A percentile compares a stretch with the other conserved stretches of the same genome.
Evolutionary conservation across 1,284 basidiomycete genomes (phyloP).

Genomic region (Austroboletus rostrupii): DNA sequence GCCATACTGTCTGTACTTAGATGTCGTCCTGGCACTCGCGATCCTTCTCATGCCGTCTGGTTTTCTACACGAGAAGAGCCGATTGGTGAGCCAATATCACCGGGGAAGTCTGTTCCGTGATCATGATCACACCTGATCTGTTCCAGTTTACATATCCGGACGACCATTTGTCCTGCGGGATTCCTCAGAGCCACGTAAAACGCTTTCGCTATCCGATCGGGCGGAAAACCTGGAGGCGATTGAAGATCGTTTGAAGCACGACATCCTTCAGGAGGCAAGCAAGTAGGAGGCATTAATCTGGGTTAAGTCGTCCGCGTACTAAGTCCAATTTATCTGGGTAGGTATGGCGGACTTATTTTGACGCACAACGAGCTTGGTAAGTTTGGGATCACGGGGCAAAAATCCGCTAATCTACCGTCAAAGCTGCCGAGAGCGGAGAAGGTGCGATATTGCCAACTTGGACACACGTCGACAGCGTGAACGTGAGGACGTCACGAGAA

Average conservation of each 20-base stretch:
- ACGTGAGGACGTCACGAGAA: conserved; percentile 86
- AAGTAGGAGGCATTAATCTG: conserved; percentile 43
- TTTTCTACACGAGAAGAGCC: conserved; percentile 85
- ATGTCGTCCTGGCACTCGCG: conserved; percentile 62
- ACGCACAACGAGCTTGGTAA: conserved; percentile 87
- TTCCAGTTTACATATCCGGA: conserved; percentile 81
- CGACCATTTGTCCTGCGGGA: conserved; percentile 96
- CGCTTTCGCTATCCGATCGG: conserved; percentile 83
- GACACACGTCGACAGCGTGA: conserved; percentile 85
- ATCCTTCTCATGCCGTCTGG: conserved; percentile 75
- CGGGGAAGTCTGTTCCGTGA: neutral
- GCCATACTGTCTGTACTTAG: conserved; percentile 88
- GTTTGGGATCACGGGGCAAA: conserved; percentile 16
- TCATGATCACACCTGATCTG: neutral
- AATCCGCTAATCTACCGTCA: conserved; percentile 3
- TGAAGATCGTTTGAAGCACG: conserved; percentile 85
- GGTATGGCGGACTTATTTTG: conserved; percentile 87
- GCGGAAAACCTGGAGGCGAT: conserved; percentile 96
- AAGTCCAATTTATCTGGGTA: conserved; percentile 25
- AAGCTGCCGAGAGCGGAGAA: conserved; percentile 65
- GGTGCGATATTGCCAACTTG: conserved; percentile 90
- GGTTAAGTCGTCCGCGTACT: neutral
- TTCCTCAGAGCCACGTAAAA: conserved; percentile 78
- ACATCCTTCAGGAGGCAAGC: conserved; percentile 87
- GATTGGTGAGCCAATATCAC: conserved; percentile 48